These are phyloP conservation scores for Ramularia endophylla DNA, from an alignment of 2,329 filamentous ascomycete species.

Conservation along the genomic window DNA sequence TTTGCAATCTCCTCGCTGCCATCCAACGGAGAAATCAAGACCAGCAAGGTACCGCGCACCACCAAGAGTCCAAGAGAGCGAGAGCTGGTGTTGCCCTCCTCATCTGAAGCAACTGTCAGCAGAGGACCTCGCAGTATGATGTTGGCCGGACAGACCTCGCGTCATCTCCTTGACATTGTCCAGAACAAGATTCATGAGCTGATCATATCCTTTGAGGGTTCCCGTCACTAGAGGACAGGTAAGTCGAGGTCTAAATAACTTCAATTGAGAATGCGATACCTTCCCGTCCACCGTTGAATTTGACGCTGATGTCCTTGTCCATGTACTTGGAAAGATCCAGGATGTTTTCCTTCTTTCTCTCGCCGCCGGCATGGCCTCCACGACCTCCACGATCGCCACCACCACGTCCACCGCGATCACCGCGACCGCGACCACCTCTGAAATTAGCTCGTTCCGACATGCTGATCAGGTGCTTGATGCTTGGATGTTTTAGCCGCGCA, in stretches of 20 bases:
- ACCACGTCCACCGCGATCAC: constrained; percentile 39
- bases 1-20: constrained; percentile 96
- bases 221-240: constrained; percentile 60
- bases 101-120: constrained; percentile 55
- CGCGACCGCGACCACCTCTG: constrained; percentile 39
- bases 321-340: constrained; percentile 92
- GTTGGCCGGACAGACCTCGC: constrained; percentile 56
- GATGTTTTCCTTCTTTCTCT: constrained; percentile 97
- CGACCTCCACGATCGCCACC: constrained; percentile 19
- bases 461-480: constrained; percentile 7
- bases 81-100: constrained; percentile 81
- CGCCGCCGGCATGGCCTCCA: constrained; percentile 27
- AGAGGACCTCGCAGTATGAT: neutral
- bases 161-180: constrained; percentile 90
- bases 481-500: constrained; percentile 1
- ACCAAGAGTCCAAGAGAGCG: constrained; percentile 81
- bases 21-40: constrained; percentile 86
- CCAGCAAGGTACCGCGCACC: constrained; percentile 84
- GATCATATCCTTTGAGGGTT: constrained; percentile 90
- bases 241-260: neutral
- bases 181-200: constrained; percentile 94
- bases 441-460: constrained; percentile 54
- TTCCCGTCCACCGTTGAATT: constrained; percentile 92
- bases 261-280: constrained; percentile 45
- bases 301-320: constrained; percentile 92